phyloP scores from a whole-genome alignment of 2,329 filamentous ascomycete genomes.

The Penicillium occitanis region DNA sequence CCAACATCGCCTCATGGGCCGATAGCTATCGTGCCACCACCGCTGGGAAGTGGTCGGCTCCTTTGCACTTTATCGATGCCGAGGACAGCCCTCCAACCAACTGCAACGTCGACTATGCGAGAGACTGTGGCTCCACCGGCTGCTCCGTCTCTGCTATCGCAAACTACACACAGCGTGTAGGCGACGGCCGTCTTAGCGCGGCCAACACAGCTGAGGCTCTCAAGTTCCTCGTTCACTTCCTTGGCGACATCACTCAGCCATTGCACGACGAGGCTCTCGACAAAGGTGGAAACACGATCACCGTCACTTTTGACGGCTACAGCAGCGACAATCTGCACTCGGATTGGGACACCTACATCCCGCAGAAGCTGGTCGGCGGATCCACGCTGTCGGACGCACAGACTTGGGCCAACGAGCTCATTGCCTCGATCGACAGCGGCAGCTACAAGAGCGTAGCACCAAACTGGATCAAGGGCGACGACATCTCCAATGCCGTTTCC shows the following conservation, averaged over 20 bases:
- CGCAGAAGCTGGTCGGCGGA: constrained; percentile 23
- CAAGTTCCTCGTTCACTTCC: constrained; percentile 24
- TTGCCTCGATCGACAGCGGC: background rate
- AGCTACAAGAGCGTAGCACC: constrained; percentile 18
- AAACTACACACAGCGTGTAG: constrained; percentile 42
- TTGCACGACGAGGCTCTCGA: constrained; percentile 22
- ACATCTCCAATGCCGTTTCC: constrained; percentile 18
- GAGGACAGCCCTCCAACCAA: constrained; percentile 47
- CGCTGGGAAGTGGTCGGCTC: constrained; percentile 50
- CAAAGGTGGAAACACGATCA: constrained; percentile 21
- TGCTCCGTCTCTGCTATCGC: constrained; percentile 56
- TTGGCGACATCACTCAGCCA: constrained; percentile 24
- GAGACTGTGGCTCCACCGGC: constrained; percentile 53
- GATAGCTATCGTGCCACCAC: constrained; percentile 52
- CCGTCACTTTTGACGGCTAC: constrained; percentile 22
- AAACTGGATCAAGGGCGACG: constrained; percentile 18
- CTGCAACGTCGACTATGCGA: constrained; percentile 52
- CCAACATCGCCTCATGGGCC: constrained; percentile 55
- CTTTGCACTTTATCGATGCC: constrained; percentile 55
- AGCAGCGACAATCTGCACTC: constrained; percentile 22
- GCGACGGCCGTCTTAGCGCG: background rate
- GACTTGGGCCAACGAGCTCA: constrained; percentile 22
- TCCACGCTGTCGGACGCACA: constrained; percentile 21
- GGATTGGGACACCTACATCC: constrained; percentile 25
- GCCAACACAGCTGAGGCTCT: constrained; percentile 18